Evolutionary conservation across 2,329 filamentous ascomycete genomes (phyloP), one percentile per base, ranked within the genome.

Genomic region (Aureobasidium sp.): DNA sequence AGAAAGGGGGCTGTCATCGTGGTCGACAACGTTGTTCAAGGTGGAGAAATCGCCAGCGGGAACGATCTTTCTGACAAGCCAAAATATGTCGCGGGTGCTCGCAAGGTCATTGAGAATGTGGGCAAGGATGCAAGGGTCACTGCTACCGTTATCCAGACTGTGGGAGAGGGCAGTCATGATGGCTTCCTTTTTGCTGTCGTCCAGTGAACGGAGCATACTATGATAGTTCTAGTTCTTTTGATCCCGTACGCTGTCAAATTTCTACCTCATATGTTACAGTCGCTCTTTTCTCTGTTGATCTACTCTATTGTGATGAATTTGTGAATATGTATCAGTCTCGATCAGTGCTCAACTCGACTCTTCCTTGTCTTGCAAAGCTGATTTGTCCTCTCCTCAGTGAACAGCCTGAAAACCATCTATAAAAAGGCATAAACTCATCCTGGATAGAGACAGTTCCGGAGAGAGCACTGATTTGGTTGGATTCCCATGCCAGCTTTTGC

Each of bases 21-120:
- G 46, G 75, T 83, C 2, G 80, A 84, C 68, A 82, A 83, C 68
- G 77, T 82, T 3, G 78, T 83, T 9, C 66, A 73, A 57, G 70
- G 72, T 42, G 75, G 76, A 23, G 65, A 70, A 64, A 63, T 80
- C 32, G 73, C 74, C 26, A 65, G 71, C 15, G 67, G 67, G 15
- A 64, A 68, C 32, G 34, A 59, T 15, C 39, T 52, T 15, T 36
- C 32, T 34, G 67, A 66, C 23, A 50, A 52, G 20, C 64, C 65
- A 1, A 67, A 74, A 64, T 56, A 64, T 57, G 75, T 71, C 9
- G 52, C 37, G 32, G 67, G 67, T 8, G 61, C 69, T 37, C 70
- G 73, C 66, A 66, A 67, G 53, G 69, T 77, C 12, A 71, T 80
- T 34, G 77, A 77, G 69, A 73, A 71, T 42, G 71, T 75, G 20